Conservation (phyloP, 257 asterid species). For the Solanum gracilifrons region DNA sequence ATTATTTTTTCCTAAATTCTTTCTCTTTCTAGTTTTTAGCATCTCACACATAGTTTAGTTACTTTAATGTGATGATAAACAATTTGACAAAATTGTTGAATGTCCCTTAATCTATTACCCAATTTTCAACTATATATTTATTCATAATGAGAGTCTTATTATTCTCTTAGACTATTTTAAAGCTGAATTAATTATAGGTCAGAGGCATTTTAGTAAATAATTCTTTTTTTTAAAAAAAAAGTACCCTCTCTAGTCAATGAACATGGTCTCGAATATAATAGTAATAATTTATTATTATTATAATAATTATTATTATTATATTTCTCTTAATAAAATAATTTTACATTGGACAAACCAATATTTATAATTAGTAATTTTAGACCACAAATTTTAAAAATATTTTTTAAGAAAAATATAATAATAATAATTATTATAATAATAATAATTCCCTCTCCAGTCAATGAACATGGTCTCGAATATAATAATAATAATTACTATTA, state of each 20-base stretch:
- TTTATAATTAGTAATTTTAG: background rate
- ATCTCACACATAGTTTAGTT: background rate
- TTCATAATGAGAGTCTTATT: background rate
- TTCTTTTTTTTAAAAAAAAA: too few relatives aligned
- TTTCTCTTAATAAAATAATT: too few relatives aligned
- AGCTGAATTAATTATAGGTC: background rate
- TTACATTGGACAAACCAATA: fast-evolving
- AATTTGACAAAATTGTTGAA: background rate
- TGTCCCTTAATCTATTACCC: background rate
- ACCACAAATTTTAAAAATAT: background rate
- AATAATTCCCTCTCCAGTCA: background rate
- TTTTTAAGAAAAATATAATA: background rate
- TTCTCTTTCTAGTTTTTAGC: background rate
- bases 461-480: background rate
- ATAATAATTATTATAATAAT: too few relatives aligned
- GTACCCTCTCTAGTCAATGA: background rate
- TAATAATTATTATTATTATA: too few relatives aligned
- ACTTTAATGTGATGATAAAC: background rate
- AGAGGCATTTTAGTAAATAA: background rate
- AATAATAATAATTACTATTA: too few relatives aligned
- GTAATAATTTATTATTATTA: too few relatives aligned
- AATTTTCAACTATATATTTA: background rate
- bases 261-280: background rate
- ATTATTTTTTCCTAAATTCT: background rate
- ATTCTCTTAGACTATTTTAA: background rate